Conservation (phyloP, 2,329 filamentous ascomycete genomes). For the Cercospora janseana region DNA sequence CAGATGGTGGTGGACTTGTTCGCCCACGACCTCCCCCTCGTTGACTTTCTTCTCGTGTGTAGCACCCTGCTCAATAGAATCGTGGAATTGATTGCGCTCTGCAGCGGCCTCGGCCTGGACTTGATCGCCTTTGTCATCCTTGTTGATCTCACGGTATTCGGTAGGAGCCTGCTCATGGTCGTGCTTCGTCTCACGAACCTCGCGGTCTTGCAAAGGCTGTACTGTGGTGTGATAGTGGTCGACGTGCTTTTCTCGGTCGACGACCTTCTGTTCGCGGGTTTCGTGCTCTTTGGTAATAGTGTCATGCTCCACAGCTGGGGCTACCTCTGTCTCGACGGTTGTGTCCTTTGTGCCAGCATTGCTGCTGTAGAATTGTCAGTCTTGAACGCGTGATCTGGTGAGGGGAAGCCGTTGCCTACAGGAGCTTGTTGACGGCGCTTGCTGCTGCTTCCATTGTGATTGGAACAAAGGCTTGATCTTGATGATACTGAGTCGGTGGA, state of each 20-base stretch:
- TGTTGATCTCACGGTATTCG: constrained; percentile 24
- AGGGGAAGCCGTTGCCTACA: neutral
- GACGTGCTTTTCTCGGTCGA: constrained; percentile 26
- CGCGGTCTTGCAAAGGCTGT: constrained; percentile 28
- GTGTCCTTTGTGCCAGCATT: constrained; percentile 19
- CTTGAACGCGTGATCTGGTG: neutral
- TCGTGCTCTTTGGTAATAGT: constrained; percentile 18
- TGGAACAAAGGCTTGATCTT: too few species aligned
- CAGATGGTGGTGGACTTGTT: constrained; percentile 32
- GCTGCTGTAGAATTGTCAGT: constrained; percentile 7
- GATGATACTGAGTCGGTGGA: too few species aligned
- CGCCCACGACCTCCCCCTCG: constrained; percentile 22
- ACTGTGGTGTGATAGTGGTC: constrained; percentile 35
- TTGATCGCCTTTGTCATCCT: constrained; percentile 24
- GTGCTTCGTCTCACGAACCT: constrained; percentile 26
- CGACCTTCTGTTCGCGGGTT: constrained; percentile 19
- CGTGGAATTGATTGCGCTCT: constrained; percentile 22
- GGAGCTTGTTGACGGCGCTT: constrained; percentile 15
- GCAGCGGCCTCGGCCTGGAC: constrained; percentile 26
- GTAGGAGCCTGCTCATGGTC: constrained; percentile 23
- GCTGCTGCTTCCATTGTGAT: constrained; percentile 19
- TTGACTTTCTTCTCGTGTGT: constrained; percentile 21
- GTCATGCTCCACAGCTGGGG: constrained; percentile 28
- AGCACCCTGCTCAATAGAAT: constrained; percentile 20
- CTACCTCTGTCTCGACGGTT: constrained; percentile 24